A percentile compares a stretch with the other conserved stretches of the same genome.
phyloP scores from a whole-genome alignment of 2,329 filamentous ascomycete genomes.

The Fusarium duplospermum region DNA sequence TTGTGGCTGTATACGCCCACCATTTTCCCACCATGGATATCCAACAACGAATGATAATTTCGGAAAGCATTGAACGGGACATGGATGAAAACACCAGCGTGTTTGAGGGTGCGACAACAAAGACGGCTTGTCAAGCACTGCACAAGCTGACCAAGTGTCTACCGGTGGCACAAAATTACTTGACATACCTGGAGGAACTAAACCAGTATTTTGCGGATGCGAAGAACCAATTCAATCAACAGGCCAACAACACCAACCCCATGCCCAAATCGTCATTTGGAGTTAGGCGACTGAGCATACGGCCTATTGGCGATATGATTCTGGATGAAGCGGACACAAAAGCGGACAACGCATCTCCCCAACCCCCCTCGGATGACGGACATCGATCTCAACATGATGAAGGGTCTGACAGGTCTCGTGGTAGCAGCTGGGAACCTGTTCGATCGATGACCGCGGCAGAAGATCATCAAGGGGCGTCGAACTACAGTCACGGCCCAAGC shows the following conservation, averaged over 20 bases:
- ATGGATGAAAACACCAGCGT: conserved; percentile 3
- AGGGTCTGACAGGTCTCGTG: conserved; percentile 18
- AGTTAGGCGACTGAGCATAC: conserved; percentile 24
- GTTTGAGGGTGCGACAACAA: conserved; percentile 14
- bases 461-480: background rate
- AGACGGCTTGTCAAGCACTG: conserved; percentile 29
- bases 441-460: conserved; percentile 13
- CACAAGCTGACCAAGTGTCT: conserved; percentile 24
- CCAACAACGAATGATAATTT: conserved; percentile 43
- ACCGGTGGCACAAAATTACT: conserved; percentile 29
- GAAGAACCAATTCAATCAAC: background rate
- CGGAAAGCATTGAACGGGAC: background rate
- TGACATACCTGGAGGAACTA: conserved; percentile 26
- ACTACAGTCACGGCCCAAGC: conserved; percentile 6
- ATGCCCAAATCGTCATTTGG: background rate
- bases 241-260: background rate
- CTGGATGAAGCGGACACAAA: conserved; percentile 4
- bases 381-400: conserved; percentile 14
- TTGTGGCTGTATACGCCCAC: conserved; percentile 73
- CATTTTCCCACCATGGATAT: conserved; percentile 78
- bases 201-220: conserved; percentile 26
- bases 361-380: conserved; percentile 4
- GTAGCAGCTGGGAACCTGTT: conserved; percentile 3
- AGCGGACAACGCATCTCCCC: background rate
- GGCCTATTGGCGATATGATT: conserved; percentile 21